Evolutionary conservation across 495 filamentous ascomycete species (phyloP).

Genomic region (Delitschia confertaspora): DNA sequence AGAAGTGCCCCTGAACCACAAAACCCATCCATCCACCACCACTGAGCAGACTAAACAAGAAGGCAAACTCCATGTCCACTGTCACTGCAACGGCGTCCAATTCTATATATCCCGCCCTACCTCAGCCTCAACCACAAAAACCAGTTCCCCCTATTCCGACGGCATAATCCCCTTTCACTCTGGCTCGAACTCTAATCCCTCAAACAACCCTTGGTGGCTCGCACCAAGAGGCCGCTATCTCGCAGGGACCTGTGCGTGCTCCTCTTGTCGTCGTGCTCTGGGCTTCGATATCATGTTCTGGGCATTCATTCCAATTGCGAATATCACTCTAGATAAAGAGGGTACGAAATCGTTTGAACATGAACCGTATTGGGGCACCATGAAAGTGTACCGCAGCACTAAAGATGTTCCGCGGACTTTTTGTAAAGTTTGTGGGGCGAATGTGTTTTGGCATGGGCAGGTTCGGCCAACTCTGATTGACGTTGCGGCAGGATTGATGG

Average conservation of each 20-base stretch:
- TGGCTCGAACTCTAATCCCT: slow-evolving; percentile 34
- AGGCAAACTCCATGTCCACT: slow-evolving; percentile 33
- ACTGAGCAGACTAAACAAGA: neutral
- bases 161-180: slow-evolving; percentile 43
- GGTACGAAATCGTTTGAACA: slow-evolving; percentile 14
- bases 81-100: slow-evolving; percentile 40
- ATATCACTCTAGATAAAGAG: slow-evolving; percentile 42
- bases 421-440: slow-evolving; percentile 56
- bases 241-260: slow-evolving; percentile 57
- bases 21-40: neutral
- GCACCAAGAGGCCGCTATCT: slow-evolving; percentile 44
- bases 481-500: slow-evolving; percentile 52
- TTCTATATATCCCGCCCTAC: slow-evolving; percentile 41
- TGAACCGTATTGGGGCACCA: slow-evolving; percentile 40
- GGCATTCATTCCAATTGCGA: slow-evolving; percentile 56
- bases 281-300: slow-evolving; percentile 63
- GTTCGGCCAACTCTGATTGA: slow-evolving; percentile 52
- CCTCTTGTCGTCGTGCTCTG: slow-evolving; percentile 50
- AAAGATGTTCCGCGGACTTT: slow-evolving; percentile 52
- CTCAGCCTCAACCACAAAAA: slow-evolving; percentile 34
- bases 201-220: slow-evolving; percentile 49
- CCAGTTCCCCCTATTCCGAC: slow-evolving; percentile 46
- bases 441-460: slow-evolving; percentile 55
- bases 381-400: slow-evolving; percentile 48
- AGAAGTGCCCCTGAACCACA: slow-evolving; percentile 26